Percentiles rank a stretch among this genome's conserved stretches.
phyloP scores from a whole-genome alignment of 495 filamentous ascomycete genomes.

The Podospora pseudoanserina region DNA sequence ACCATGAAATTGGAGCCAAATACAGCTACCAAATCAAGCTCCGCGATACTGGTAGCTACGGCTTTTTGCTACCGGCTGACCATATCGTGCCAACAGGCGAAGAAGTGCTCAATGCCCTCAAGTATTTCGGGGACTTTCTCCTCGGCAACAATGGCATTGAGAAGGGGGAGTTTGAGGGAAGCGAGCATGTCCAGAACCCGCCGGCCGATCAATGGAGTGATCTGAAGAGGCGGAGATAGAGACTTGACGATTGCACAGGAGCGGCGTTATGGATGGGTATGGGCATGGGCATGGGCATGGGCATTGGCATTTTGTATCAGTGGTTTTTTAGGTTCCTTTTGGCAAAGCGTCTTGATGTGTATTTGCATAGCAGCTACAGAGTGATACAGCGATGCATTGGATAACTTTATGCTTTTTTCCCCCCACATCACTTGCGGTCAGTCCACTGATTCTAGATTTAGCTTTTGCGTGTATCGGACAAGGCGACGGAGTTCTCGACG shows the following conservation, averaged over 20 bases:
- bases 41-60: slow-evolving; percentile 88
- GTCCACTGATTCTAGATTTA: too few relatives aligned
- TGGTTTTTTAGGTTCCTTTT: background rate
- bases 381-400: too few relatives aligned
- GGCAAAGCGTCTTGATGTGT: background rate
- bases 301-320: too few relatives aligned
- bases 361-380: too few relatives aligned
- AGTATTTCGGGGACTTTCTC: slow-evolving; percentile 76
- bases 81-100: slow-evolving; percentile 87
- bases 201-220: slow-evolving; percentile 19
- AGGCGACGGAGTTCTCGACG: background rate
- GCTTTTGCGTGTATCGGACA: background rate
- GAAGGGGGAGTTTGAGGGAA: slow-evolving; percentile 19
- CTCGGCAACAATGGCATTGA: slow-evolving; percentile 61
- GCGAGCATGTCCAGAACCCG: background rate
- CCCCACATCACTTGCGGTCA: too few relatives aligned
- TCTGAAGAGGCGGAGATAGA: slow-evolving; percentile 19
- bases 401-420: too few relatives aligned
- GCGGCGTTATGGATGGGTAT: background rate
- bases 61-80: slow-evolving; percentile 82
- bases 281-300: too few relatives aligned
- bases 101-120: slow-evolving; percentile 75
- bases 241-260: background rate
- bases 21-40: slow-evolving; percentile 95
- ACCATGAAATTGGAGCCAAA: slow-evolving; percentile 76